Evolutionary conservation across 2,329 filamentous ascomycete genomes (phyloP).

Genomic region (Claviceps africana): DNA sequence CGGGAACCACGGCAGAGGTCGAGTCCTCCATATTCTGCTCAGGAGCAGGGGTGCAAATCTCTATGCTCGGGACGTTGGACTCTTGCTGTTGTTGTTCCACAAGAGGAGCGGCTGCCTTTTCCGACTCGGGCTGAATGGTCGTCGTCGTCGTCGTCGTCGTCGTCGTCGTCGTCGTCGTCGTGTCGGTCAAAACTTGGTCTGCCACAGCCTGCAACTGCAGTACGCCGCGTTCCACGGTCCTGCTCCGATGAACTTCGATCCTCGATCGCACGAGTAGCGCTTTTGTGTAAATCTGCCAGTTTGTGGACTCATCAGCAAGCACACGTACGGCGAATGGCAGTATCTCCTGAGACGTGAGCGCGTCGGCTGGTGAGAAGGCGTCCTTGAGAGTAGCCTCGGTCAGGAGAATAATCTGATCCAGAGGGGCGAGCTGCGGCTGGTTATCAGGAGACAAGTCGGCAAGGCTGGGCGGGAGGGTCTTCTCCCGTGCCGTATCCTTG

Average conservation of each 20-base stretch:
- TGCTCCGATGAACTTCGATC: constrained; percentile 74
- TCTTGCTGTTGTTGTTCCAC: constrained; percentile 5
- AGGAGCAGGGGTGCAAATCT: constrained; percentile 25
- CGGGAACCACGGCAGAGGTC: constrained; percentile 3
- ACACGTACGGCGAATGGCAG: constrained; percentile 83
- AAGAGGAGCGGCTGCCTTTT: constrained; percentile 14
- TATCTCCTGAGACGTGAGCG: constrained; percentile 84
- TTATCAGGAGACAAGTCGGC: constrained; percentile 56
- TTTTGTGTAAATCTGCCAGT: constrained; percentile 97
- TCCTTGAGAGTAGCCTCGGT: constrained; percentile 83
- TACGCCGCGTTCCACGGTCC: constrained; percentile 79
- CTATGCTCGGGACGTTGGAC: constrained; percentile 30
- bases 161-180: too few relatives aligned
- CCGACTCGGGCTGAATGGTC: constrained; percentile 15
- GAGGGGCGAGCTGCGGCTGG: constrained; percentile 66
- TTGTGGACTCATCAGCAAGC: constrained; percentile 74
- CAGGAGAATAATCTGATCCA: constrained; percentile 84
- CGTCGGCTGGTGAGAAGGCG: constrained; percentile 67
- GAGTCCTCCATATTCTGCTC: constrained; percentile 14
- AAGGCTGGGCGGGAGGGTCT: constrained; percentile 45
- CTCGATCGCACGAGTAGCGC: constrained; percentile 78
- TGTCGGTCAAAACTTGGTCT: constrained; percentile 88
- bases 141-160: too few relatives aligned
- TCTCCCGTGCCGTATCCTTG: constrained; percentile 20
- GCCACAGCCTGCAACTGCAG: constrained; percentile 90